These are phyloP conservation scores for Tilletia caries DNA, from an alignment of 1,284 basidiomycete genomes.

Conservation along the genomic window DNA sequence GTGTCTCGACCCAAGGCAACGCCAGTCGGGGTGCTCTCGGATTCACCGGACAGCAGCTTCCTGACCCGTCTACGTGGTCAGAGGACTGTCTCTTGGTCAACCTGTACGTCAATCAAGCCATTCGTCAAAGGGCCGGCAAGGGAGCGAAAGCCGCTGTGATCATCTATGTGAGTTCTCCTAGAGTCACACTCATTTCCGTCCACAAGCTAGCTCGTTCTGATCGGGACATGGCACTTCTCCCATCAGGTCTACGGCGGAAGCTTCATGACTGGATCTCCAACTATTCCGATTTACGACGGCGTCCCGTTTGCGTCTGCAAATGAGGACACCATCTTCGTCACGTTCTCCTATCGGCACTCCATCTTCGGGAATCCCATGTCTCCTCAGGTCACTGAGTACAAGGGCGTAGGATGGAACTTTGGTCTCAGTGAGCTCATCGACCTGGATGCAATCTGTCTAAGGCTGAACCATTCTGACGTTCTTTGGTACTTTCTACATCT, in stretches of 20 bases:
- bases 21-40: neutral
- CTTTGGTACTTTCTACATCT: too few relatives aligned
- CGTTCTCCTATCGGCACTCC: slow-evolving; percentile 11
- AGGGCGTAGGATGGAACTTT: slow-evolving; percentile 14
- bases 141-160: neutral
- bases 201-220: too few relatives aligned
- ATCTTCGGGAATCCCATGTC: slow-evolving; percentile 16
- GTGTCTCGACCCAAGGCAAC: slow-evolving; percentile 15
- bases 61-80: slow-evolving; percentile 11
- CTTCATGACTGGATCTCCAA: slow-evolving; percentile 7
- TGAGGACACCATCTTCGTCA: slow-evolving; percentile 12
- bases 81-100: slow-evolving; percentile 25
- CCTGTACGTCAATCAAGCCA: slow-evolving; percentile 19
- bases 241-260: slow-evolving; percentile 14
- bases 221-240: neutral
- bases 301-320: neutral
- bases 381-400: neutral
- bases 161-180: neutral
- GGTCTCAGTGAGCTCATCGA: slow-evolving; percentile 1
- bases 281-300: slow-evolving; percentile 14
- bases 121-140: neutral
- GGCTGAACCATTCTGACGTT: too few relatives aligned
- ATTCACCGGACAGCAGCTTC: slow-evolving; percentile 17
- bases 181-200: neutral
- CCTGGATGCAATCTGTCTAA: too few relatives aligned